Evolutionary conservation across 2,329 filamentous ascomycete genomes (phyloP).

Genomic region (Xylaria sp.): DNA sequence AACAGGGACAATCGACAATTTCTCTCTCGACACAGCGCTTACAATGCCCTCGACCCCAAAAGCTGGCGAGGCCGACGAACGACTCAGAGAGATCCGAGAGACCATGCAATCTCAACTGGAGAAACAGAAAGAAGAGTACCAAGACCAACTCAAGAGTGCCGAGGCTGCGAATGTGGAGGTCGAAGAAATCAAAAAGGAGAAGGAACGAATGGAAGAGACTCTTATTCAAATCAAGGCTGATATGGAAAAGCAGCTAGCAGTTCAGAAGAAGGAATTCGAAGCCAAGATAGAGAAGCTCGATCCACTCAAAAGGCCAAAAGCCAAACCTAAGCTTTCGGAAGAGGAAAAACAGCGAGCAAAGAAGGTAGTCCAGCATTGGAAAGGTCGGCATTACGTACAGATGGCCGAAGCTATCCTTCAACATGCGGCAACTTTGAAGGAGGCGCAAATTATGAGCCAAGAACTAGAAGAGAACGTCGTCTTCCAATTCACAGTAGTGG

Average conservation of each 20-base stretch:
- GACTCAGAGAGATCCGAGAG: constrained; percentile 78
- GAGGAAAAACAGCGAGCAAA: constrained; percentile 78
- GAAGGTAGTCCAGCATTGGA: constrained; percentile 78
- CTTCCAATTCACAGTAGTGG: constrained; percentile 94
- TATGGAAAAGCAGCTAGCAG: constrained; percentile 86
- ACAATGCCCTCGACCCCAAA: constrained; percentile 95
- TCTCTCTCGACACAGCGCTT: constrained; percentile 91
- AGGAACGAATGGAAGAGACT: constrained; percentile 84
- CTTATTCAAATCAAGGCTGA: constrained; percentile 83
- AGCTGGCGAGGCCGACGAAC: constrained; percentile 79
- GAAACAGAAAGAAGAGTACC: constrained; percentile 84
- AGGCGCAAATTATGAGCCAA: constrained; percentile 98
- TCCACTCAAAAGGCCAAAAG: constrained; percentile 69
- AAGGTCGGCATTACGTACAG: constrained; percentile 84
- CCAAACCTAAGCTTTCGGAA: constrained; percentile 73
- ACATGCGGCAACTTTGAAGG: constrained; percentile 87
- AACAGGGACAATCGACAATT: constrained; percentile 93
- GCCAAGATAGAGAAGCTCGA: constrained; percentile 82
- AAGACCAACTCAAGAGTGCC: constrained; percentile 78
- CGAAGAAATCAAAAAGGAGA: constrained; percentile 85
- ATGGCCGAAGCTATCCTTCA: constrained; percentile 95
- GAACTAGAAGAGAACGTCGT: constrained; percentile 92
- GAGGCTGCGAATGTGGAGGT: constrained; percentile 81
- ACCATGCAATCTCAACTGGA: constrained; percentile 87
- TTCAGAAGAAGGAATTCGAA: constrained; percentile 87